A percentile compares a stretch with the other conserved stretches of the same genome.
Conservation (phyloP, 352 stramenopile species). For the Hyaloperonospora arabidopsidis region DNA sequence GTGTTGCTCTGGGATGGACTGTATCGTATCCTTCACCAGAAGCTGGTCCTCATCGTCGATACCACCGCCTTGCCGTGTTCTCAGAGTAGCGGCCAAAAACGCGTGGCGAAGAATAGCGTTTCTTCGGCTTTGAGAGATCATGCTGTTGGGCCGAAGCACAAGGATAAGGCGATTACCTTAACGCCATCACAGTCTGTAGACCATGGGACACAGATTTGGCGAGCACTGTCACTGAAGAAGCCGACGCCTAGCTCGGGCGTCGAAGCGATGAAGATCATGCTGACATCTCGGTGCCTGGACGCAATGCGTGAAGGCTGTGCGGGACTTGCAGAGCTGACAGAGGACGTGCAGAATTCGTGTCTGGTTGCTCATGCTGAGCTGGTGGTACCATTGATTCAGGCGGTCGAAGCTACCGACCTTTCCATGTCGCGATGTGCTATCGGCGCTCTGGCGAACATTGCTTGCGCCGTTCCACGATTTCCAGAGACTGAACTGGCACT, state of each 20-base stretch:
- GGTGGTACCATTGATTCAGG: constrained; percentile 41
- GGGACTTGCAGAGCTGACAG: constrained; percentile 59
- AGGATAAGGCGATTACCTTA: not conserved
- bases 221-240: constrained; percentile 38
- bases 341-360: constrained; percentile 51
- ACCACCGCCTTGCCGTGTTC: constrained; percentile 37
- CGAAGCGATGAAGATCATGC: constrained; percentile 82
- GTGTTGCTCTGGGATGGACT: constrained; percentile 73
- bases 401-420: constrained; percentile 41
- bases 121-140: not conserved
- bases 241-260: constrained; percentile 55
- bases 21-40: constrained; percentile 68
- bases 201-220: constrained; percentile 50
- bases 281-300: constrained; percentile 64
- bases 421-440: constrained; percentile 66
- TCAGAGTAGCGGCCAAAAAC: constrained; percentile 68
- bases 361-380: constrained; percentile 51
- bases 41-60: constrained; percentile 45
- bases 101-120: constrained; percentile 15
- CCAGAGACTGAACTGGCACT: constrained; percentile 33
- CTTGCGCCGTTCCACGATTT: constrained; percentile 44
- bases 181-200: constrained; percentile 12
- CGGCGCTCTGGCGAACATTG: constrained; percentile 59
- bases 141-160: constrained; percentile 3
- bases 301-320: constrained; percentile 69